A percentile compares a stretch with the other conserved stretches of the same genome.
Conservation (phyloP, 75 land plant genomes). For the Isoetes taiwanensis region DNA sequence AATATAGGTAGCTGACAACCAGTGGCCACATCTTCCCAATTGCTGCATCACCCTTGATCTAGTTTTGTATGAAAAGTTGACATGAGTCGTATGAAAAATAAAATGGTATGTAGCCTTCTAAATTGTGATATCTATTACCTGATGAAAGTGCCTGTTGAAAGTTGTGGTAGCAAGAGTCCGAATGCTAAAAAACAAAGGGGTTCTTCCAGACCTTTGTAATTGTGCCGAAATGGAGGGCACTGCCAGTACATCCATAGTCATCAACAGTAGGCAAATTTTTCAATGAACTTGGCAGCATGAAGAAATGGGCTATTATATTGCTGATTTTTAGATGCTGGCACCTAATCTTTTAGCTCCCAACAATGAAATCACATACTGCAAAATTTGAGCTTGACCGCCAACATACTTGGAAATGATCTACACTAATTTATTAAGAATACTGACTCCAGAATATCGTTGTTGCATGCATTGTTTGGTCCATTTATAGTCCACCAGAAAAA, state of each 20-base stretch:
- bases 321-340: background rate
- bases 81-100: no score
- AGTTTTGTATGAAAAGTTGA: no score
- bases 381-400: conserved; percentile 4
- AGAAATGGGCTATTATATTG: background rate
- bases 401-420: background rate
- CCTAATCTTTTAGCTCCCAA: background rate
- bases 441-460: background rate
- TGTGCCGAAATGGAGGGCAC: conserved; percentile 93
- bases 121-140: no score
- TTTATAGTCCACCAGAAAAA: background rate
- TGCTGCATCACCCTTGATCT: no score
- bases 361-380: background rate
- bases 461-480: background rate
- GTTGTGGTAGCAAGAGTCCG: conserved; percentile 92
- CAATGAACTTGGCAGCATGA: background rate
- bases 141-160: conserved; percentile 98
- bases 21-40: no score
- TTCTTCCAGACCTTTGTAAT: conserved; percentile 90
- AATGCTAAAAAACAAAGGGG: conserved; percentile 90
- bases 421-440: background rate
- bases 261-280: conserved; percentile 2
- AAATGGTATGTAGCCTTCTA: no score
- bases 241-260: no score
- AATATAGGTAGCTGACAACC: no score